These are phyloP conservation scores for Ustilago curta DNA, from an alignment of 1,284 basidiomycete species.

Conservation along the genomic window DNA sequence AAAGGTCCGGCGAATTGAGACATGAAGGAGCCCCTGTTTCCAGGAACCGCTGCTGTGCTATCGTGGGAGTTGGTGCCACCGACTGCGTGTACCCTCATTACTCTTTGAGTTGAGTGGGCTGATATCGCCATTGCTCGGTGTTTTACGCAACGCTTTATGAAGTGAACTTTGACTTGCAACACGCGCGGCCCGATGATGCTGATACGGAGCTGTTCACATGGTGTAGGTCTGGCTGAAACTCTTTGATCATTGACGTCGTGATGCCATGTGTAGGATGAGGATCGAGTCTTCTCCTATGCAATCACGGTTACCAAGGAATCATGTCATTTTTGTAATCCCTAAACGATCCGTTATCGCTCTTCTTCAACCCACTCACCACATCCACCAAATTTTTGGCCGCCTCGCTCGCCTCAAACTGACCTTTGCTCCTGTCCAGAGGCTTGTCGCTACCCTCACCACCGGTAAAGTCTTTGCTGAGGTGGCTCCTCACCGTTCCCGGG, in stretches of 20 bases:
- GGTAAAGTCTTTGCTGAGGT: conserved; percentile 71
- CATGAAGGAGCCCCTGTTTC: conserved; percentile 1
- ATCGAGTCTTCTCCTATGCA: no score
- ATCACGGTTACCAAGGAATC: conserved; percentile 69
- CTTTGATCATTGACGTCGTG: no score
- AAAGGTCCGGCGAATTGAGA: neutral
- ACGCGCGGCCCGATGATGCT: no score
- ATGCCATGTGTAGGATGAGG: no score
- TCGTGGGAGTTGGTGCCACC: neutral
- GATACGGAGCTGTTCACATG: no score
- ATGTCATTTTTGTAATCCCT: conserved; percentile 80
- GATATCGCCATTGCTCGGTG: neutral
- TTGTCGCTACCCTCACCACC: conserved; percentile 56
- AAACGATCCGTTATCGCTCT: conserved; percentile 75
- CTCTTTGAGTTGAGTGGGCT: neutral
- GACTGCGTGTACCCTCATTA: neutral
- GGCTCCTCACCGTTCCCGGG: conserved; percentile 72
- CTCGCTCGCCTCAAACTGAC: conserved; percentile 76
- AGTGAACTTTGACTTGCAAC: neutral
- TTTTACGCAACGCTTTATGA: neutral
- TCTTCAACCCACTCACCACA: conserved; percentile 72
- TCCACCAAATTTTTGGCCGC: conserved; percentile 75
- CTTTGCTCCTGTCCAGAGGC: conserved; percentile 63
- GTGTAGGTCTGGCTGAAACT: no score
- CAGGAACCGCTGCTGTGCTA: neutral